These are phyloP conservation scores for Chytriomyces hyalinus DNA, from an alignment of 192 early-diverging fungal genomes.

Conservation along the genomic window DNA sequence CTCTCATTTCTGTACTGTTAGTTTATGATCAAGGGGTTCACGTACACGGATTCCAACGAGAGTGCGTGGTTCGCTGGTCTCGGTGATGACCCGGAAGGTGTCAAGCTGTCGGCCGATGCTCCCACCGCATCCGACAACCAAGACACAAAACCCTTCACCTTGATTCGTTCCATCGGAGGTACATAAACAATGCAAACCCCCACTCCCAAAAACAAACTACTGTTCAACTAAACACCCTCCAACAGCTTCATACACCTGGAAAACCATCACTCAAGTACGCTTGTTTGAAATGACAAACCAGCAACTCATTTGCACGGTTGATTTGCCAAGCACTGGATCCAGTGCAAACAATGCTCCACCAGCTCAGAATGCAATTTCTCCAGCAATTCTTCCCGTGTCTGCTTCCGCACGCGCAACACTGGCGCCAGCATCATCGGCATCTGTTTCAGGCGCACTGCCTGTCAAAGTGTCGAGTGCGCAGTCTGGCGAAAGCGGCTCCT, in stretches of 20 bases:
- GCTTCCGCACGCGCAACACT: background rate
- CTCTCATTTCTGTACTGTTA: background rate
- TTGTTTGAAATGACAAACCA: background rate
- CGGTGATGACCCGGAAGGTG: background rate
- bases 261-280: background rate
- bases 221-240: too few species aligned
- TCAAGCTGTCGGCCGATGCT: background rate
- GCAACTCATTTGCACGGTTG: background rate
- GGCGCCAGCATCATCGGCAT: background rate
- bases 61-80: background rate
- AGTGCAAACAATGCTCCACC: background rate
- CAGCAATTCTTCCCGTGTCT: background rate
- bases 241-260: background rate
- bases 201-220: too few species aligned
- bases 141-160: background rate
- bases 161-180: background rate
- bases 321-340: background rate
- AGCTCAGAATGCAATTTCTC: background rate
- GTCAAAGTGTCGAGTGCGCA: background rate
- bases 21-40: conserved; percentile 9
- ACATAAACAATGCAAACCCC: background rate
- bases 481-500: too few species aligned
- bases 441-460: background rate
- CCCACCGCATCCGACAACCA: background rate
- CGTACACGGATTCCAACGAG: background rate